Evolutionary conservation across 2,329 filamentous ascomycete genomes (phyloP).

Genomic region (Fusarium nurragi): DNA sequence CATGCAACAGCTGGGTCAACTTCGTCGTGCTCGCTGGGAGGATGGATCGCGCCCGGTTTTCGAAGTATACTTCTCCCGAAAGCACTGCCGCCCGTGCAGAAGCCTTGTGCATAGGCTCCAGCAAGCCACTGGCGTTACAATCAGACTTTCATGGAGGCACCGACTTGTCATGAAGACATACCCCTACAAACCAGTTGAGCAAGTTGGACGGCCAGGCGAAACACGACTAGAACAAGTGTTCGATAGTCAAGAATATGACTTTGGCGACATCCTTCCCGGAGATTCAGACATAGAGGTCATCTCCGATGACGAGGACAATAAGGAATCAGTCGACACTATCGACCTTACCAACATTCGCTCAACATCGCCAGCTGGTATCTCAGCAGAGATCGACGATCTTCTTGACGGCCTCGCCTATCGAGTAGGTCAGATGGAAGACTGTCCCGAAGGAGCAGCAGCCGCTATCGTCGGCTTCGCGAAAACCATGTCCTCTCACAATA

Average conservation of each 20-base stretch:
- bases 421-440: slow-evolving; percentile 46
- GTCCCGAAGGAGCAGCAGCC: slow-evolving; percentile 38
- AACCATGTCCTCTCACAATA: slow-evolving; percentile 12
- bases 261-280: slow-evolving; percentile 29
- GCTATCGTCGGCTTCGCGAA: slow-evolving; percentile 45
- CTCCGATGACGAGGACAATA: slow-evolving; percentile 5
- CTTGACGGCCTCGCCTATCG: slow-evolving; percentile 48
- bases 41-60: slow-evolving; percentile 44
- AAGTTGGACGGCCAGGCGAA: not conserved
- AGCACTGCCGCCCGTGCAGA: slow-evolving; percentile 46
- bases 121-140: slow-evolving; percentile 41
- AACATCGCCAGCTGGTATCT: slow-evolving; percentile 13
- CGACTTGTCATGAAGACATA: slow-evolving; percentile 45
- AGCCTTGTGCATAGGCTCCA: slow-evolving; percentile 41
- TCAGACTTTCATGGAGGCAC: slow-evolving; percentile 44
- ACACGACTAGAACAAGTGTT: not conserved
- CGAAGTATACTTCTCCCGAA: slow-evolving; percentile 51
- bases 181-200: not conserved
- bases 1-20: slow-evolving; percentile 29
- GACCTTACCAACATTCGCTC: slow-evolving; percentile 34
- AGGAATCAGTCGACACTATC: slow-evolving; percentile 20
- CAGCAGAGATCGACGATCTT: slow-evolving; percentile 20
- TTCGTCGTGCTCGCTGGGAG: slow-evolving; percentile 40
- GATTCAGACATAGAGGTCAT: slow-evolving; percentile 32
- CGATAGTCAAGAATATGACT: slow-evolving; percentile 38